Evolutionary conservation across 371 early-diverging fungal genomes (phyloP).

Genomic region (Mucor lusitanicus): DNA sequence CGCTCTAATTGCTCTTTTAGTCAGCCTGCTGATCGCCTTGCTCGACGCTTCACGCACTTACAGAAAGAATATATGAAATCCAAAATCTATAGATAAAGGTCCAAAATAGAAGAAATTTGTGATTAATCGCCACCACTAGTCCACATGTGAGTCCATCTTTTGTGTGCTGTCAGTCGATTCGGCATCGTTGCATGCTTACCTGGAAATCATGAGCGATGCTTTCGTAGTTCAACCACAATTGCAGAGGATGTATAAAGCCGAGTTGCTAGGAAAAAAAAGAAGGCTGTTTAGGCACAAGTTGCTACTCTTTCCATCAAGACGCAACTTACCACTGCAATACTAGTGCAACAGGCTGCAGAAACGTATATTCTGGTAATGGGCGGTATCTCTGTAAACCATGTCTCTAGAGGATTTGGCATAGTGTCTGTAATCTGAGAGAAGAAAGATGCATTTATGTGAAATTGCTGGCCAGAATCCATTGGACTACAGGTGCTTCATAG

Average conservation of each 20-base stretch:
- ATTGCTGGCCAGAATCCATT: neutral
- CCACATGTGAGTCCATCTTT: neutral
- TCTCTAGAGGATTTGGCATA: slow-evolving; percentile 75
- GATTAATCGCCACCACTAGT: slow-evolving; percentile 89
- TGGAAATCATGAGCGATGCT: slow-evolving; percentile 66
- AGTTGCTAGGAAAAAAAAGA: slow-evolving; percentile 52
- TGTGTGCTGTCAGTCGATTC: neutral
- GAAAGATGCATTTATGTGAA: neutral
- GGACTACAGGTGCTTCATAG: neutral
- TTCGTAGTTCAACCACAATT: slow-evolving; percentile 81
- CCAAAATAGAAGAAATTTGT: slow-evolving; percentile 95
- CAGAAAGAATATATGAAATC: slow-evolving; percentile 95
- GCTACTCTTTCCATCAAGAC: neutral
- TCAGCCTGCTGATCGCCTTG: neutral
- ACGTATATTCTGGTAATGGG: slow-evolving; percentile 83
- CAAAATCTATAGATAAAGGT: slow-evolving; percentile 81
- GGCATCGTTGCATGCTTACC: slow-evolving; percentile 44
- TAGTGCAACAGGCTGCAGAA: slow-evolving; percentile 74
- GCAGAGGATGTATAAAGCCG: slow-evolving; percentile 69
- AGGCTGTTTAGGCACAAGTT: neutral
- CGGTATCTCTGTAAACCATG: slow-evolving; percentile 93
- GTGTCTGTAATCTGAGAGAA: neutral
- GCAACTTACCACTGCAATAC: slow-evolving; percentile 73
- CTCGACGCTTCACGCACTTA: slow-evolving; percentile 39
- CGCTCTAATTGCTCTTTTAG: slow-evolving; percentile 45